Conservation (phyloP, 78 protist genomes). For the Isochrysis galbana region DNA sequence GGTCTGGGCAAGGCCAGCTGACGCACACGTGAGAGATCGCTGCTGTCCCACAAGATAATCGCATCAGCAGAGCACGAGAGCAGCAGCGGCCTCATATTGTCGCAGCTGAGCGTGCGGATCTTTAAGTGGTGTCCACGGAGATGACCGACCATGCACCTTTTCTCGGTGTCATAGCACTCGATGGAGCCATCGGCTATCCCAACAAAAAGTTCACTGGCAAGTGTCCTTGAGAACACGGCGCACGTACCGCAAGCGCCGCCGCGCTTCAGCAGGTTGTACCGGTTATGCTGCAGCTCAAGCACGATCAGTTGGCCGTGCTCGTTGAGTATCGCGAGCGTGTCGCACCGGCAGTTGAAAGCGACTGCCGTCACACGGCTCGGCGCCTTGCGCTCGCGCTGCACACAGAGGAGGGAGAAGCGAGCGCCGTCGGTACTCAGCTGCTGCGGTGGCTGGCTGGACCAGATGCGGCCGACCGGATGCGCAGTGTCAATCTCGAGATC, state of each 20-base stretch:
- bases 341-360: neutral
- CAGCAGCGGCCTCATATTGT: neutral
- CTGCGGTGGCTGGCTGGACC: too few species aligned
- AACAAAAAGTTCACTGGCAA: neutral
- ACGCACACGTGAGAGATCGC: neutral
- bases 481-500: too few species aligned
- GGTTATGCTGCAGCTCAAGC: neutral
- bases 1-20: neutral
- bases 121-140: neutral
- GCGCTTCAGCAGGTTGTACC: neutral
- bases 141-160: neutral
- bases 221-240: neutral
- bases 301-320: neutral
- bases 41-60: neutral
- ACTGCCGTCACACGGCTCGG: too few species aligned
- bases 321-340: neutral
- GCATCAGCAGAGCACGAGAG: neutral
- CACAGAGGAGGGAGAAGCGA: too few species aligned
- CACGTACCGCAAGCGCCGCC: neutral
- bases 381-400: too few species aligned
- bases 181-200: neutral
- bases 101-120: neutral
- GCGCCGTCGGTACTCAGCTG: too few species aligned
- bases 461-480: too few species aligned
- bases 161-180: neutral